Evolutionary conservation across 2,329 filamentous ascomycete genomes (phyloP), one percentile per base, ranked within the genome.

Genomic region (Colletotrichum siamense): DNA sequence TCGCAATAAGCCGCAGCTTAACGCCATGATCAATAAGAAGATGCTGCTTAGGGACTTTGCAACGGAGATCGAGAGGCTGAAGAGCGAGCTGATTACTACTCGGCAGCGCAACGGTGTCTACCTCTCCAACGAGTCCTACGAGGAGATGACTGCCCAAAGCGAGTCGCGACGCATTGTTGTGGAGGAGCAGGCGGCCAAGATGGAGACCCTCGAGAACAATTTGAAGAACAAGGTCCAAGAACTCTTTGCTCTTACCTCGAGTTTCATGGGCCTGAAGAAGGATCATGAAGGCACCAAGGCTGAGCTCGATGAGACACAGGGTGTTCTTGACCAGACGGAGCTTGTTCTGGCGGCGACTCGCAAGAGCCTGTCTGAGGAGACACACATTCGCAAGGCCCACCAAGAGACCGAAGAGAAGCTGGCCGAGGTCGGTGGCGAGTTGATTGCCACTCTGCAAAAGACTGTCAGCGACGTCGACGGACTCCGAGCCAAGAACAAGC

Each of bases 81-180:
- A 98, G 88, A 95, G 94, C 79, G 97, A 99, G 82, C 89, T 99
- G 16, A 98, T 98, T 78, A 94, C 96, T 5, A 98, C 97, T 8
- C 90, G 97, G 28, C 95, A 98, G 83, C 93, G 97, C 49, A 98
- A 99, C 82, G 97, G 97, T 69, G 96, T 99, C 3, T 99, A 99
- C 82, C 89, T 99, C 39, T 94, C 96, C 0, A 94, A 95, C 73
- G 96, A 98, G 75, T 92, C 92, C 18, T 98, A 96, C 81, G 96
- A 99, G 82, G 95, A 98, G 80, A 94, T 99, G 86, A 96, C 93
- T 0, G 94, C 95, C 7, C 94, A 98, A 83, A 98, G 95, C 84
- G 97, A 99, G 84, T 98, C 96, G 3, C 91, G 96, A 69, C 91
- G 95, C 15, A 98, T 99, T 77, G 90, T 99, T 52, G 94, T 94